phyloP scores from a whole-genome alignment of 192 early-diverging fungal genomes.

The Thoreauomyces humboldtii region DNA sequence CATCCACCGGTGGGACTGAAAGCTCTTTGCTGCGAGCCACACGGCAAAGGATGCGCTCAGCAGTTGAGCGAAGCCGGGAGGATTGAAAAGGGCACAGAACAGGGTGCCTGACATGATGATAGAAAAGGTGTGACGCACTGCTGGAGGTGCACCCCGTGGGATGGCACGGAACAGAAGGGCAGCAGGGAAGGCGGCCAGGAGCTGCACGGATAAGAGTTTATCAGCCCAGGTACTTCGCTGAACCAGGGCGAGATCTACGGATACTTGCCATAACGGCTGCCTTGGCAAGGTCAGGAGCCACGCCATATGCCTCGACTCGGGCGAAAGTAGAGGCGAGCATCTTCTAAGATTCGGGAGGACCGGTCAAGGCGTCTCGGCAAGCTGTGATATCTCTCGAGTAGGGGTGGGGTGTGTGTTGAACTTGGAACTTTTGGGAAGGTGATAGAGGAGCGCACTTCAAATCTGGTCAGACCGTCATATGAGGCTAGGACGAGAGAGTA shows the following conservation, averaged over 20 bases:
- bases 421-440: not conserved
- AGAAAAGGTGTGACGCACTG: slow-evolving; percentile 43
- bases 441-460: too few relatives aligned
- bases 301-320: not conserved
- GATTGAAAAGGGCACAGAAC: slow-evolving; percentile 37
- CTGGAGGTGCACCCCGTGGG: slow-evolving; percentile 1
- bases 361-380: not conserved
- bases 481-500: not conserved
- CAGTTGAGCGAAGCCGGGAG: slow-evolving; percentile 36
- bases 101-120: slow-evolving; percentile 30
- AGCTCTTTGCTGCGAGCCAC: slow-evolving; percentile 15
- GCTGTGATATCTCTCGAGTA: not conserved
- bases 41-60: slow-evolving; percentile 19
- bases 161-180: slow-evolving; percentile 28
- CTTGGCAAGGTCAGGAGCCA: slow-evolving; percentile 13
- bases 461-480: not conserved
- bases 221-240: too few relatives aligned
- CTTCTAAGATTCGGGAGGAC: not conserved
- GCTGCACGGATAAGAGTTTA: too few relatives aligned
- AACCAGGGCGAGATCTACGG: too few relatives aligned
- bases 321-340: not conserved
- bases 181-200: slow-evolving; percentile 22
- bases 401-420: not conserved
- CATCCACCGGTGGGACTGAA: slow-evolving; percentile 15
- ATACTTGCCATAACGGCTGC: slow-evolving; percentile 27